Percentiles rank a stretch among this genome's conserved stretches.
phyloP scores from a whole-genome alignment of 306 rosid genomes.

The Sicyos edulis region DNA sequence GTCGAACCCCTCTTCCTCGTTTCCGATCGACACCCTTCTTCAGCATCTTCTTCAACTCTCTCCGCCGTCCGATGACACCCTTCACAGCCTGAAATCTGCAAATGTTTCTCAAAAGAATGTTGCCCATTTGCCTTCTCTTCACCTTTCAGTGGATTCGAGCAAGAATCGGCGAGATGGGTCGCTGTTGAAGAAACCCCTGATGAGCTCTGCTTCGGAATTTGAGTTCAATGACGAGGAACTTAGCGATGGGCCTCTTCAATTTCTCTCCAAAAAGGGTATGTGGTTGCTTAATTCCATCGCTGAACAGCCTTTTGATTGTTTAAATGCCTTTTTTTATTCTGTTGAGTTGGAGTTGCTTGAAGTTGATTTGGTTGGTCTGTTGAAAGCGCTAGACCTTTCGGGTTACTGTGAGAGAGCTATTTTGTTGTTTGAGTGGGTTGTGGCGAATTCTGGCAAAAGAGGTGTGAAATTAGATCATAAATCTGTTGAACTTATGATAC shows the following conservation, averaged over 20 bases:
- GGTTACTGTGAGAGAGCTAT: conserved; percentile 72
- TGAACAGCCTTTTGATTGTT: conserved; percentile 45
- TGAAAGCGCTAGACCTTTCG: conserved; percentile 72
- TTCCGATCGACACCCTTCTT: conserved; percentile 68
- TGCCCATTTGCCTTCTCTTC: conserved; percentile 38
- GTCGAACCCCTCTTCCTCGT: conserved; percentile 45
- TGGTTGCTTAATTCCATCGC: conserved; percentile 54
- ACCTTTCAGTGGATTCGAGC: conserved; percentile 27
- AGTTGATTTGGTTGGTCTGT: conserved; percentile 57
- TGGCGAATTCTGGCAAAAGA: conserved; percentile 37
- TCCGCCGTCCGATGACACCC: conserved; percentile 31
- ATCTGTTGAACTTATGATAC: conserved; percentile 62
- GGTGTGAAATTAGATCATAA: conserved; percentile 53
- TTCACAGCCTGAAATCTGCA: conserved; percentile 32
- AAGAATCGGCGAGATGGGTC: conserved; percentile 19
- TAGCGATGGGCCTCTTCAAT: conserved; percentile 36
- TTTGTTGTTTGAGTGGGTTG: conserved; percentile 74
- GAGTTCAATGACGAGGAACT: conserved; percentile 23
- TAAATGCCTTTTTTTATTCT: conserved; percentile 48
- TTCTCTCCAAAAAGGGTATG: conserved; percentile 61
- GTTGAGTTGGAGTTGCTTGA: conserved; percentile 51
- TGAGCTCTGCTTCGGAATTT: conserved; percentile 24
- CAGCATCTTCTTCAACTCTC: conserved; percentile 71
- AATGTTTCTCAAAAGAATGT: conserved; percentile 27
- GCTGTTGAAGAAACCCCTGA: conserved; percentile 31